Conservation (phyloP, 371 early-diverging fungal species). For the Smittium mucronatum region DNA sequence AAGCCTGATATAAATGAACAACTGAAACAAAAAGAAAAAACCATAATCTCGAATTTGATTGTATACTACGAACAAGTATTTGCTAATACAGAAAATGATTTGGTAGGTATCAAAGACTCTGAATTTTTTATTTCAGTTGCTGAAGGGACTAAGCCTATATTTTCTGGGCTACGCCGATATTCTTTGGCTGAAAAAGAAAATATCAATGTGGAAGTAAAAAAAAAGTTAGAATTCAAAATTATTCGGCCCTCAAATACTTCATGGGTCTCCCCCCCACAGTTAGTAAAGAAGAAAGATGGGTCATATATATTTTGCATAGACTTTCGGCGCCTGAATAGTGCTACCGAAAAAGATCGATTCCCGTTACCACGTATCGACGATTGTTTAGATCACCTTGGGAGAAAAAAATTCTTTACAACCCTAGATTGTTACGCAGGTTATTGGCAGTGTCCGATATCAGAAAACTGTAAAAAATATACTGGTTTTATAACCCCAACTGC, state of each 20-base stretch:
- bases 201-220: not conserved
- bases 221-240: not conserved
- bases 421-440: not conserved
- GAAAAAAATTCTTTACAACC: not conserved
- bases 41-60: not conserved
- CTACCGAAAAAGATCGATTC: not conserved
- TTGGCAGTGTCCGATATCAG: not conserved
- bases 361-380: not conserved
- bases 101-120: not conserved
- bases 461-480: conserved; percentile 35
- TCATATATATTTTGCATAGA: not conserved
- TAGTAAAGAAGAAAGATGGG: not conserved
- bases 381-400: not conserved
- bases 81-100: not conserved
- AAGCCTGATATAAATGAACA: not conserved
- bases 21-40: not conserved
- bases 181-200: not conserved
- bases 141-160: not conserved
- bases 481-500: conserved; percentile 18
- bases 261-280: not conserved
- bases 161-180: not conserved
- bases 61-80: not conserved
- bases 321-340: not conserved
- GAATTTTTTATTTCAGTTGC: not conserved
- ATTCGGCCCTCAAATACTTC: not conserved